These are phyloP conservation scores for Litchi chinensis DNA, from an alignment of 345 rosid species.

Conservation along the genomic window DNA sequence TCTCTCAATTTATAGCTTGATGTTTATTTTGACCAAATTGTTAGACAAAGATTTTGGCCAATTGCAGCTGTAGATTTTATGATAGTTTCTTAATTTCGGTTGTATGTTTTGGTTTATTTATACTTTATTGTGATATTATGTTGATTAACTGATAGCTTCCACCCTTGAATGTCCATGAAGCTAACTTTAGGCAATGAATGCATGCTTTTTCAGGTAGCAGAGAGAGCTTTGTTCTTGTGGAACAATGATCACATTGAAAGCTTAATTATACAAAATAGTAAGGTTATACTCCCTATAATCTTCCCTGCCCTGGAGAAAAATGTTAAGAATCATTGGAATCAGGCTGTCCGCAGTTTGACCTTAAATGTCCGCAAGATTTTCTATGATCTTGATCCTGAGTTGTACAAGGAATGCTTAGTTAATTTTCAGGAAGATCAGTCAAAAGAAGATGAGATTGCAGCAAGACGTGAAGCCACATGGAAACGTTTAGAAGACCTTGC, in stretches of 20 bases:
- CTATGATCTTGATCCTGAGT: slow-evolving; percentile 65
- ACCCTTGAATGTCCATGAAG: background rate
- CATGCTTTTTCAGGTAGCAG: slow-evolving; percentile 57
- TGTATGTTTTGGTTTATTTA: background rate
- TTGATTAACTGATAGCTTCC: background rate
- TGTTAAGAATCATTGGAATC: slow-evolving; percentile 70
- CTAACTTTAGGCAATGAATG: slow-evolving; percentile 17
- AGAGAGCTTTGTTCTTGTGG: slow-evolving; percentile 75
- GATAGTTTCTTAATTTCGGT: background rate
- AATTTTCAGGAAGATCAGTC: slow-evolving; percentile 61
- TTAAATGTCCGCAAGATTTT: slow-evolving; percentile 66
- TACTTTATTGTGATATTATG: too few species aligned
- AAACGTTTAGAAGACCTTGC: slow-evolving; percentile 68
- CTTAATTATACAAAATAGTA: slow-evolving; percentile 63
- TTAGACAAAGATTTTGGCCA: background rate
- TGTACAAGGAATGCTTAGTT: slow-evolving; percentile 57
- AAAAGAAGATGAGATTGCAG: slow-evolving; percentile 41
- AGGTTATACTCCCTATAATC: slow-evolving; percentile 62
- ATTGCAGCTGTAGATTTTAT: background rate
- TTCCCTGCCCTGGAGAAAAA: slow-evolving; percentile 68
- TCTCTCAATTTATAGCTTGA: too few species aligned
- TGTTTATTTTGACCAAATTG: background rate
- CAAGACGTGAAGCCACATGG: slow-evolving; percentile 65
- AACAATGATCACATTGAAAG: slow-evolving; percentile 74
- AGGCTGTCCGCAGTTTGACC: slow-evolving; percentile 70